Conservation (phyloP, 106 monocot genomes). For the Dioscorea zingiberensis region DNA sequence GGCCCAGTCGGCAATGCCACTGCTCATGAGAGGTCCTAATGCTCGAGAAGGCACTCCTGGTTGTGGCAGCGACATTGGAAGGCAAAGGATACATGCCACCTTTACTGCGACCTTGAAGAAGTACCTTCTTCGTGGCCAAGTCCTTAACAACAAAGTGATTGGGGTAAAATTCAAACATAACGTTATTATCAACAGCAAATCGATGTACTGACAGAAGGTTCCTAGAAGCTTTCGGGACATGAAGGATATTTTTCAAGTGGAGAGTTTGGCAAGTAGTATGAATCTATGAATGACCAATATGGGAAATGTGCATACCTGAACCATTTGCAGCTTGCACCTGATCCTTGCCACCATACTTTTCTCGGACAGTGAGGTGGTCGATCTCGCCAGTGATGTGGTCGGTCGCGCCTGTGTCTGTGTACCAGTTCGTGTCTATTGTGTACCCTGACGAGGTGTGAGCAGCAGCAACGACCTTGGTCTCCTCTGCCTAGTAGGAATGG, state of each 20-base stretch:
- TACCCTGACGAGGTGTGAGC: not conserved
- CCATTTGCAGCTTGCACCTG: not conserved
- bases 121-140: not conserved
- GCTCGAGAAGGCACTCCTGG: no score
- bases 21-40: no score
- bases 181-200: conserved; percentile 4
- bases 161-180: conserved; percentile 7
- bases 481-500: not conserved
- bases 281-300: not conserved
- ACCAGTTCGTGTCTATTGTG: not conserved
- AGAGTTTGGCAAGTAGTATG: not conserved
- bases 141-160: conserved; percentile 10
- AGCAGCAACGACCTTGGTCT: not conserved
- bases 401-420: not conserved
- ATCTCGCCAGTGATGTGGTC: not conserved
- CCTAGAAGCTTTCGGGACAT: not conserved
- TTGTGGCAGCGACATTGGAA: not conserved
- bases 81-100: conserved; percentile 1
- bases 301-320: not conserved
- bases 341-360: not conserved
- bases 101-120: conserved; percentile 1
- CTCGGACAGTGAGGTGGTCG: not conserved
- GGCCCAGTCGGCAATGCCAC: no score
- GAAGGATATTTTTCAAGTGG: not conserved
- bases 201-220: conserved; percentile 1